Base-by-base conservation (phyloP, 257 asterid genomes). In the Solanum gandarillasii region DNA sequence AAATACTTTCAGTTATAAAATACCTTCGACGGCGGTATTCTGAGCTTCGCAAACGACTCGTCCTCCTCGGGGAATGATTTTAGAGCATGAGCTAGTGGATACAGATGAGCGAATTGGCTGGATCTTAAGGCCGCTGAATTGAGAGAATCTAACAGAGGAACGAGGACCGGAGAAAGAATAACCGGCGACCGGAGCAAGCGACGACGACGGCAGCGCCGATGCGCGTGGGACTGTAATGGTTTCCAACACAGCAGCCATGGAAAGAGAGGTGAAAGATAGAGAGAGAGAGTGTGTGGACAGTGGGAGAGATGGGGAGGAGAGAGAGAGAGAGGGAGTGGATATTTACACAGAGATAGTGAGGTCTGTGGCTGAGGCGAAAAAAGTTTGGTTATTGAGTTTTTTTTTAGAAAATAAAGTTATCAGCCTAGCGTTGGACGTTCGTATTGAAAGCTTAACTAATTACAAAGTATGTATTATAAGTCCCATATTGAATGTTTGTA, bases 11-110 rank as follows among this genome's bases (percentile, higher is more conserved):
- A 12, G 35, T 38, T 27, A 78, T 13, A 5, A 76, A 81, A 5
- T 81, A 95, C 99, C 97, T 89, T 91, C 93, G 10, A 92, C 89
- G 41, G 98, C 94, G 8, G 98, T 92, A 7, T 95, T 90, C 91
- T 93, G 96, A 4, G 99, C 96, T 88, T 96, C 98, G 93, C 98
- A 95, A 46, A 94, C 96, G 87, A 96, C 92, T 83, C 93, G 89
- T 68, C 88, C 81, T 58, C 92, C 94, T 32, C 95, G 89, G 84
- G 88, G 91, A 84, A 88, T 83, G 83, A 89, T 83, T 86, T 87
- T 91, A 13, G 94, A 89, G 52, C 25, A 87, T n/a, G 91, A 92
- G 60, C 55, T 88, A n/a, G 91, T 87, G 74, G 93, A 92, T 5
- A 89, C 86, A 0, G 95, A 86, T 12, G 96, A 91, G 27, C 94